Evolutionary conservation across 441 rosid species (phyloP).

Genomic region (Gossypium schwendimanii): DNA sequence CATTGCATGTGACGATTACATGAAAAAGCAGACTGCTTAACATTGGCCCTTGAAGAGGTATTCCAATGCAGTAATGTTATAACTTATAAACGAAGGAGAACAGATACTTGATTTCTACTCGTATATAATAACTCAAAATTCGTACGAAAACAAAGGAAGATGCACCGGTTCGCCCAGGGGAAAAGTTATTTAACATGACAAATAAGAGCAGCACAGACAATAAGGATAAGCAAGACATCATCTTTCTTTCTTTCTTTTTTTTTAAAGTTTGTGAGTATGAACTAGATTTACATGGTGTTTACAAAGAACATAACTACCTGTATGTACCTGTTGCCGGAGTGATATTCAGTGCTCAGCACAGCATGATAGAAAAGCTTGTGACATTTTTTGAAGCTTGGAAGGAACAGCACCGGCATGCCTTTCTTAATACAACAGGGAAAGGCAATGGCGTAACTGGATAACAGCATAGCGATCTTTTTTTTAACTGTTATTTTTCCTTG

Average conservation of each 20-base stretch:
- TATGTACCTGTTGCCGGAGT: neutral
- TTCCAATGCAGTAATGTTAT: neutral
- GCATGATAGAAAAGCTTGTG: neutral
- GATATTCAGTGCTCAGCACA: neutral
- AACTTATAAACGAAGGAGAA: too few species aligned
- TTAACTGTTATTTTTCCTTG: neutral
- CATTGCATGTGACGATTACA: neutral
- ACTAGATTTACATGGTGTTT: neutral
- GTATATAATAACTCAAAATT: too few species aligned
- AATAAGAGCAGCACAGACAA: too few species aligned
- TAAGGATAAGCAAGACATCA: neutral
- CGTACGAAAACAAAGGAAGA: too few species aligned
- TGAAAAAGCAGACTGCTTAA: neutral
- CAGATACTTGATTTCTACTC: too few species aligned
- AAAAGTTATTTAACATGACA: too few species aligned
- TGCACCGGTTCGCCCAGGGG: too few species aligned
- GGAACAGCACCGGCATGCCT: neutral
- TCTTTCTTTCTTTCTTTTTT: neutral
- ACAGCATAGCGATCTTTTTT: neutral
- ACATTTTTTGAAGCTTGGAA: neutral
- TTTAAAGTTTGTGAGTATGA: neutral
- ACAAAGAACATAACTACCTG: neutral
- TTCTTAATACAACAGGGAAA: neutral
- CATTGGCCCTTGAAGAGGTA: neutral
- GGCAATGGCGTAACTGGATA: neutral